Evolutionary conservation across 2,329 filamentous ascomycete species (phyloP).

Genomic region (Fusarium succisae): DNA sequence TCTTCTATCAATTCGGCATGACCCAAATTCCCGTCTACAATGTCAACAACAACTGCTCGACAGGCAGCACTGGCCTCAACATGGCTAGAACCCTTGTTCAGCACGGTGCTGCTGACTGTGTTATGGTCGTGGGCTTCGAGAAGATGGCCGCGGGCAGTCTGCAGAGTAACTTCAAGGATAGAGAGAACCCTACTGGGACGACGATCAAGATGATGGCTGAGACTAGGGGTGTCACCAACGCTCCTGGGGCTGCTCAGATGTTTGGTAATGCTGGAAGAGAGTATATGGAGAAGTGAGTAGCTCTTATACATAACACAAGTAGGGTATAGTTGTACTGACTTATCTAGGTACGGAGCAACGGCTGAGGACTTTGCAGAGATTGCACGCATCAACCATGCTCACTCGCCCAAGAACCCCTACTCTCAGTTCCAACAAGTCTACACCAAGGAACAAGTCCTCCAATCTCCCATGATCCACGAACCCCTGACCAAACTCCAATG

Average conservation of each 20-base stretch:
- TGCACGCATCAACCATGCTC: slow-evolving; percentile 89
- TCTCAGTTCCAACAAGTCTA: slow-evolving; percentile 97
- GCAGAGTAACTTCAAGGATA: slow-evolving; percentile 84
- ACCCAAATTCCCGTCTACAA: slow-evolving; percentile 97
- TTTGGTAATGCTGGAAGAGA: slow-evolving; percentile 94
- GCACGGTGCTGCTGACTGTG: slow-evolving; percentile 84
- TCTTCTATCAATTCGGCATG: slow-evolving; percentile 99
- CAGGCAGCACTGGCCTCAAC: slow-evolving; percentile 88
- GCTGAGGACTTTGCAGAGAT: slow-evolving; percentile 93
- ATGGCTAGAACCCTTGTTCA: slow-evolving; percentile 84
- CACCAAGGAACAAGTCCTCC: slow-evolving; percentile 81
- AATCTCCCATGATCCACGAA: slow-evolving; percentile 79
- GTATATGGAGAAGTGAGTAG: slow-evolving; percentile 87
- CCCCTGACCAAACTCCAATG: slow-evolving; percentile 98
- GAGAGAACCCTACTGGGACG: slow-evolving; percentile 80
- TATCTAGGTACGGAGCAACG: slow-evolving; percentile 79
- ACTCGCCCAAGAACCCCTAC: slow-evolving; percentile 93
- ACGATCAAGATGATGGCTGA: slow-evolving; percentile 81
- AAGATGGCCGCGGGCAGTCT: slow-evolving; percentile 97
- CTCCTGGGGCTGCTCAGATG: slow-evolving; percentile 88
- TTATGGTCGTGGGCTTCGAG: slow-evolving; percentile 94
- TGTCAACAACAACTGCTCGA: slow-evolving; percentile 98
- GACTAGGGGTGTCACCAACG: slow-evolving; percentile 82
- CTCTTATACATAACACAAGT: too few species aligned
- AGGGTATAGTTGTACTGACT: slow-evolving; percentile 11